Conservation (phyloP, 2,329 filamentous ascomycete genomes). For the Ceratocystis alfenasii region DNA sequence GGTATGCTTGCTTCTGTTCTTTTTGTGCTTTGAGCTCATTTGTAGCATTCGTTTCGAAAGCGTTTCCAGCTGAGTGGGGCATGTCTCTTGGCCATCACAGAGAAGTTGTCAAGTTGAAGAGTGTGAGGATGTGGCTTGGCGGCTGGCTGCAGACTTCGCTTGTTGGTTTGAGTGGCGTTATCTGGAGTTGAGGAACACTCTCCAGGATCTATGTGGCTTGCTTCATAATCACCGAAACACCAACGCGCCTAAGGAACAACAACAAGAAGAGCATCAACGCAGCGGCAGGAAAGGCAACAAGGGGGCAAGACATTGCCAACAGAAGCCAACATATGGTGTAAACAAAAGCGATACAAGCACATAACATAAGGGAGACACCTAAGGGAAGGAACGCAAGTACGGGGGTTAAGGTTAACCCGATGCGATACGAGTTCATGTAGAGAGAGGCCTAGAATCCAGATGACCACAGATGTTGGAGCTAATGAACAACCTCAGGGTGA, state of each 20-base stretch:
- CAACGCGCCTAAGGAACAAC: background rate
- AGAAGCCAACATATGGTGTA: background rate
- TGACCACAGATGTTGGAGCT: background rate
- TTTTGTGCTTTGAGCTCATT: background rate
- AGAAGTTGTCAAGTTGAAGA: background rate
- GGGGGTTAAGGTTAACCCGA: background rate
- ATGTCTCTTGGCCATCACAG: slow-evolving; percentile 7
- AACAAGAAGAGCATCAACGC: background rate
- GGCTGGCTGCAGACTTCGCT: slow-evolving; percentile 19
- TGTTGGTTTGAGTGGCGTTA: slow-evolving; percentile 16
- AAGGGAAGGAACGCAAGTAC: background rate
- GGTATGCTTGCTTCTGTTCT: background rate
- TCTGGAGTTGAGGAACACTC: background rate
- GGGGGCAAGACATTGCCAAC: background rate
- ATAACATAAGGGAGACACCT: background rate
- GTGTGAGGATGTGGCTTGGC: background rate
- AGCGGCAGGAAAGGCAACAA: background rate
- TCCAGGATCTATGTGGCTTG: background rate
- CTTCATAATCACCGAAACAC: background rate
- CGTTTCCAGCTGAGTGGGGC: background rate
- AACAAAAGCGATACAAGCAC: no score
- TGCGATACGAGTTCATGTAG: background rate
- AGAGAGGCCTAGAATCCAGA: background rate
- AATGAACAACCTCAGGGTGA: no score
- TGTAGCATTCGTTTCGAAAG: background rate